Base-by-base conservation (phyloP, 2,329 filamentous ascomycete genomes). In the Calonectria pteridis region DNA sequence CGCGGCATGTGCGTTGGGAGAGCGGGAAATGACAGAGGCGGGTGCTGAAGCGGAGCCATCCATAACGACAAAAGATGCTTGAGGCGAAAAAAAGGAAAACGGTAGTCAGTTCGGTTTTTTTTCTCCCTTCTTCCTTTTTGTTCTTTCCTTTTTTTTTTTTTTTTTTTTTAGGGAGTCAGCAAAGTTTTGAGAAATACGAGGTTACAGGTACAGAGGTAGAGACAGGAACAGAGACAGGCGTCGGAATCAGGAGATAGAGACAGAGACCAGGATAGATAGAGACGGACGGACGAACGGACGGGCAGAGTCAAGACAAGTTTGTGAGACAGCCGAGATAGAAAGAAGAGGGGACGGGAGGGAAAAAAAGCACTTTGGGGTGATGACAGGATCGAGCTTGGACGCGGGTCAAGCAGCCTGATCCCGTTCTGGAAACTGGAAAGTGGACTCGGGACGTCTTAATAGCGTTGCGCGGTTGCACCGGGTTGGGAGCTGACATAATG, bases 371-470 rank as follows among this genome's bases (percentile, higher is more conserved):
- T 33, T 37, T 23, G 33, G 33, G 55, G 55, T 28, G 55, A 37
- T 62, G 55, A 28, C 13, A 62, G 55, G 20, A n/a, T 23, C n/a
- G 18, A 14, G 18, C 23, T 16, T 23, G 13, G 35, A 18, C 31
- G 33, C 35, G 55, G 55, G 37, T 37, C n/a, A 62, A 62, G 55
- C 35, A 40, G 33, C 55, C 35, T 62, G 55, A 16, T 62, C 55
- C 55, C 55, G 4, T 62, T 62, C 6, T 26, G 55, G 55, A 62
- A 62, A 62, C 33, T 62, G 55, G 55, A 62, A 35, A 46, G 43
- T 46, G 43, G 43, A 59, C 55, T 62, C 23, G 35, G 53, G 55
- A 62, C 33, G 55, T 62, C 55, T 62, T 40, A 62, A 62, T 62
- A 62, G 55, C 55, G 55, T 62, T 62, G 55, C 40, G 55, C 29